Base-by-base conservation (phyloP, 2,329 filamentous ascomycete genomes). In the Fusarium citri region DNA sequence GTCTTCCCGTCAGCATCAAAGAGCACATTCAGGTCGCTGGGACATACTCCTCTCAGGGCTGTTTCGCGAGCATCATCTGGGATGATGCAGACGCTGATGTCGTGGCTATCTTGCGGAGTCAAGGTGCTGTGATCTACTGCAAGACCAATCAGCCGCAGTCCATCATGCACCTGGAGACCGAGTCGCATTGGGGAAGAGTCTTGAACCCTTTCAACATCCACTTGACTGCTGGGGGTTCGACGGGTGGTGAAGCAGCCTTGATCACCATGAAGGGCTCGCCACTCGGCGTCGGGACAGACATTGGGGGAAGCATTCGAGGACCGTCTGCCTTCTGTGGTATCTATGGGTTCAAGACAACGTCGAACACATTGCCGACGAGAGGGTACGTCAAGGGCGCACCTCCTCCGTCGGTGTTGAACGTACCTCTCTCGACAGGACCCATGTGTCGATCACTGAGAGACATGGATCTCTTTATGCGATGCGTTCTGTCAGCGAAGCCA, bases 81-180 rank as follows among this genome's bases (percentile, higher is more conserved):
- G 66, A 72, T 3, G 40, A 55, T 8, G 37, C 46, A n/a, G 71
- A 73, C 23, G 63, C 71, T 2, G 55, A 67, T 0, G 83, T 85
- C 0, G 86, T 91, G 1, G 82, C 86, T 11, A 80, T 91, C 2
- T 78, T 93, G 6, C 79, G 87, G 26, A 81, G 83, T 20, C 82
- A 88, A 0, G 91, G 91, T 2, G 90, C 90, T 2, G 83, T 93
- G 0, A 79, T 91, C n/a, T 88, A 90, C 71, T 85, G 87, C 68
- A 92, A 92, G 77, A 92, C 90, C 1, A 92, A 90, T 59, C 83
- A 91, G 10, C 89, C 90, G 1, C 86, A 88, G 64, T 66, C 63
- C 0, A 14, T 66, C 2, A 83, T 82, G 2, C 76, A 87, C 60
- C 80, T 80, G 62, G 80, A 81, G 8, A 74, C 87, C 30, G 89